Evolutionary conservation across 768 basidiomycete genomes (phyloP), one percentile per base, ranked within the genome.

Genomic region (Erythrobasidium yunnanense): DNA sequence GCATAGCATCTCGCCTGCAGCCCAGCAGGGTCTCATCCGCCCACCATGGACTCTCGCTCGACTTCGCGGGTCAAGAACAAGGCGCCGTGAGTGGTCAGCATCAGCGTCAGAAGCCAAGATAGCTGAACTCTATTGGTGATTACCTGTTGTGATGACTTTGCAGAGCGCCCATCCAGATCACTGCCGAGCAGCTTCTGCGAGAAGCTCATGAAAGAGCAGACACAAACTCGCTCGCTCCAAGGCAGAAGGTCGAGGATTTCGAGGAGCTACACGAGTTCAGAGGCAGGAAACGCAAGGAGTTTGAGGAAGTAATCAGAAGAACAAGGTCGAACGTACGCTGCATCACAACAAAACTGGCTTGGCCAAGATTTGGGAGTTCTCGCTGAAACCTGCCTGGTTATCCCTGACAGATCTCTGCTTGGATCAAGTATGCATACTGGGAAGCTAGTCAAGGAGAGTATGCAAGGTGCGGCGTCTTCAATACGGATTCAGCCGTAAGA

Each of bases 161-260:
- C 47, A 63, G 60, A 25, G 60, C 60, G 25, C 60, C 60, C 29
- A 25, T 63, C 23, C 77, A 96, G 90, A 92, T 97, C 78, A 97
- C 95, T 66, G 90, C 95, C 15, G 95, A 97, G 78, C 95, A 99
- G 78, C 85, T 99, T 46, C 81, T 99, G 8, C 86, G 95, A 72
- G 95, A 99, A 80, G 95, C 95, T 53, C 90, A 96, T 86, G 95
- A 97, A 71, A 82, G 93, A 60, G 92, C 97, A 79, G 95, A 97
- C 75, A 83, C 87, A 30, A 83, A 86, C 13, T 88, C 90, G 75
- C 84, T 85, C 54, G 91, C 92, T 0, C 95, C 95, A 11, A 88
- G 86, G 72, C 95, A 99, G 75, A 84, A 91, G 42, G 87, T 99
- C 32, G 90, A 93, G 78, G 95, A 99, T 77, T 88, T 90, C 72